Percentiles rank a stretch among this genome's conserved stretches.
phyloP scores from a whole-genome alignment of 441 rosid genomes.

The Bocquillonia castaneifolia region DNA sequence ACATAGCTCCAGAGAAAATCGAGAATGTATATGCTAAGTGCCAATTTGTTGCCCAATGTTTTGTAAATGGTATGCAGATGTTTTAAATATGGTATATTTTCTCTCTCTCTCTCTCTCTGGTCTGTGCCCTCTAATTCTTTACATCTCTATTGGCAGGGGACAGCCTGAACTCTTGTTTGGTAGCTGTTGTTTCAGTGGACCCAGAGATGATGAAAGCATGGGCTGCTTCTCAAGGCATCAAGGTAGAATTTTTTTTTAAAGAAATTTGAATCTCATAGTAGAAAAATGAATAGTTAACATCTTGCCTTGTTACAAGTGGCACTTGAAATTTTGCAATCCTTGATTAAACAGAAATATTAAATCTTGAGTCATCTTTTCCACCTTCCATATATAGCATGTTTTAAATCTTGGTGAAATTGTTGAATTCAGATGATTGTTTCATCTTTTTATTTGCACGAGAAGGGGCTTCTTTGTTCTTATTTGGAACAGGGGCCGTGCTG shows the following conservation, averaged over 20 bases:
- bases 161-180: slow-evolving; percentile 85
- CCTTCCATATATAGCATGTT: neutral
- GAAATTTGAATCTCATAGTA: neutral
- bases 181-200: slow-evolving; percentile 82
- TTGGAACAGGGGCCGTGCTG: neutral
- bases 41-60: slow-evolving; percentile 76
- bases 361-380: neutral
- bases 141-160: slow-evolving; percentile 53
- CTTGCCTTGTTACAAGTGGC: neutral
- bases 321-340: neutral
- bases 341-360: no score
- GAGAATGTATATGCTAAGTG: slow-evolving; percentile 96
- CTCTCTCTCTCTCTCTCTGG: slow-evolving; percentile 15
- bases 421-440: neutral
- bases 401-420: neutral
- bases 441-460: neutral
- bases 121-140: slow-evolving; percentile 15
- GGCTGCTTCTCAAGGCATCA: slow-evolving; percentile 81
- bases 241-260: slow-evolving; percentile 41
- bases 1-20: slow-evolving; percentile 96
- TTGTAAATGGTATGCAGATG: slow-evolving; percentile 65
- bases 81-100: neutral
- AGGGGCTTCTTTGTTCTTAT: neutral
- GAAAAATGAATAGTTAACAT: neutral
- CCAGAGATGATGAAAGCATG: slow-evolving; percentile 67